phyloP scores from a whole-genome alignment of 225 moss, liverwort and hornwort species.

The Pseudoscleropodium purum region DNA sequence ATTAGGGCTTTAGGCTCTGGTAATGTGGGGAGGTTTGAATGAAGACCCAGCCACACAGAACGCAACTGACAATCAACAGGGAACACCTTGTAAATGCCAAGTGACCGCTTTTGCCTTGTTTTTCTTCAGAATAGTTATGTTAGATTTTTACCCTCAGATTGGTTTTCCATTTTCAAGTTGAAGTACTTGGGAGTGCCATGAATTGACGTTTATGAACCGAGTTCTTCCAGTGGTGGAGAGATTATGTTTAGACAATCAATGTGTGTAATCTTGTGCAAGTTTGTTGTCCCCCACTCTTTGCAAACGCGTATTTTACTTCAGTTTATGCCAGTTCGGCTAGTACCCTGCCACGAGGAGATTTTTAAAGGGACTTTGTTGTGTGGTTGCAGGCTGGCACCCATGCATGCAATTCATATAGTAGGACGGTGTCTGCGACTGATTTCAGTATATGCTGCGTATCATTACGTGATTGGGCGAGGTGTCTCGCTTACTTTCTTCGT shows the following conservation, averaged over 20 bases:
- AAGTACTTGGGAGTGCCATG: background rate
- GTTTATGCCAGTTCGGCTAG: background rate
- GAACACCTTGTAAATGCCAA: background rate
- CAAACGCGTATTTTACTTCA: background rate
- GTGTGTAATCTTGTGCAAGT: background rate
- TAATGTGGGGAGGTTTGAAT: background rate
- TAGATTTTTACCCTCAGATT: background rate
- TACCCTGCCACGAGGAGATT: background rate
- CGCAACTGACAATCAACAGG: background rate
- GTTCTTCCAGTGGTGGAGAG: background rate
- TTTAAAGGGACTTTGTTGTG: background rate
- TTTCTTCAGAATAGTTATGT: background rate
- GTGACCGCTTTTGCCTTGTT: background rate
- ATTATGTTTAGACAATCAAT: background rate
- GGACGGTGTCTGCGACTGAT: conserved; percentile 77
- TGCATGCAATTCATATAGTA: conserved; percentile 75
- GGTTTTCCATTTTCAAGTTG: background rate
- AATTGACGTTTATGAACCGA: background rate
- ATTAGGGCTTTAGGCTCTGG: background rate
- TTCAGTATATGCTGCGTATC: conserved; percentile 82
- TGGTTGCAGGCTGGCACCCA: conserved; percentile 50
- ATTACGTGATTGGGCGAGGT: conserved; percentile 58
- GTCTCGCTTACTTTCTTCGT: conserved; percentile 65
- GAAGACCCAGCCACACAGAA: background rate
- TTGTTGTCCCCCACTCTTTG: background rate